Evolutionary conservation across 148 eudicot genomes (phyloP), one percentile per base, ranked within the genome.

Genomic region (Tetragonia tetragonoides): DNA sequence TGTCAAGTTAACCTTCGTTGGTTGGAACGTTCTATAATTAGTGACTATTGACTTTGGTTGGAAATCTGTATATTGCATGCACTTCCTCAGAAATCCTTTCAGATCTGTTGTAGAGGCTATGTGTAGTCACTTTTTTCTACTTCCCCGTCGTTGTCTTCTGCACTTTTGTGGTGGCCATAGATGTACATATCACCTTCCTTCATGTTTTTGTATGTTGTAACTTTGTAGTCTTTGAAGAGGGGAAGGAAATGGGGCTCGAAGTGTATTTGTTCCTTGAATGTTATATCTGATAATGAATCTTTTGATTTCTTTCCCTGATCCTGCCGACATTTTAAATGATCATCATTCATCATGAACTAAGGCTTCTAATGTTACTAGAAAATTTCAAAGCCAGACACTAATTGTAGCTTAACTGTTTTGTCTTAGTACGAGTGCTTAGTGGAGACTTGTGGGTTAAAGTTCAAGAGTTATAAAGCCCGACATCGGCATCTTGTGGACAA

Each of bases 371-470:
- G 16, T 53, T 15, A 53, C 57, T 14, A 53, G 14, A 10, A 10
- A 14, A 8, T 53, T 53, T 53, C 57, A 3, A 53, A 9, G 17
- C 15, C 16, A 6, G 4, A 53, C 3, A 8, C 57, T 53, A 53
- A 53, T 53, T 14, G 12, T 9, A 53, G 57, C 0, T 11, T 17
- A 59, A 59, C 17, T 59, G 62, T 59, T 70, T 75, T 42, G 62
- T 76, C 24, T 80, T 82, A 95, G 99, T 95, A 95, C 44, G 99
- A 95, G 76, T 95, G 99, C 88, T 89, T 91, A 77, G 99, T 95
- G 4, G 99, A 92, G 74, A 90, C 91, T 63, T 95, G 99, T 80
- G 93, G 81, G n/a, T 74, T 85, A 59, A 95, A 95, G 80, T 87
- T 95, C 76, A 95, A 91, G 82, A 91, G 83, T 81, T 91, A 92